These are phyloP conservation scores for Trichaptum fuscoviolaceum DNA, from an alignment of 768 basidiomycete genomes.

Conservation along the genomic window DNA sequence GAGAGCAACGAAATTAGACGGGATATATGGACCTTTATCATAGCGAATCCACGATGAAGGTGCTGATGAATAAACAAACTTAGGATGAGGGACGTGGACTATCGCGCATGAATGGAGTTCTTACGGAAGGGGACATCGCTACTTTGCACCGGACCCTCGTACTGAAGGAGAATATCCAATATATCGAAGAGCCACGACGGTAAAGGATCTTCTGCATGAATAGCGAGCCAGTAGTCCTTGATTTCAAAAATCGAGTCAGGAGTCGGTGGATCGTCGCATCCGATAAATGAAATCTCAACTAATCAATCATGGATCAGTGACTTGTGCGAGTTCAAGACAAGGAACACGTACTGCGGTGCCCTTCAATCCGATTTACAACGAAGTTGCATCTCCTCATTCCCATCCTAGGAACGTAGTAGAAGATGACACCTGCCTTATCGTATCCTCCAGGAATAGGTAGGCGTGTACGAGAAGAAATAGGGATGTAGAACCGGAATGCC, in stretches of 20 bases:
- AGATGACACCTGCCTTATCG: neutral
- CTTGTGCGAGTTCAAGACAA: neutral
- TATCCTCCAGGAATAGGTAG: conserved; percentile 10
- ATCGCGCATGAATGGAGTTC: neutral
- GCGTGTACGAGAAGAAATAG: conserved; percentile 5
- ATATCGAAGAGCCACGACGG: conserved; percentile 24
- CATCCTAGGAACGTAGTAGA: neutral
- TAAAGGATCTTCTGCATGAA: conserved; percentile 13
- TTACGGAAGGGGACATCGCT: conserved; percentile 16
- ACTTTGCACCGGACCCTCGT: conserved; percentile 15
- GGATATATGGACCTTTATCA: neutral
- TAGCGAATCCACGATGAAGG: neutral
- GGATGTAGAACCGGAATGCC: conserved; percentile 8
- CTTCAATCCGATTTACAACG: neutral
- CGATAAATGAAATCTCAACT: neutral
- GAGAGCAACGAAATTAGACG: neutral
- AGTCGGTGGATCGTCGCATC: neutral
- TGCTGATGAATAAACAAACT: neutral
- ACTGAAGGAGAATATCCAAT: conserved; percentile 24
- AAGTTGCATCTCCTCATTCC: conserved; percentile 7
- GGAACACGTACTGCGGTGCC: neutral
- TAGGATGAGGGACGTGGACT: neutral
- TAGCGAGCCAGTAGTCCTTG: neutral
- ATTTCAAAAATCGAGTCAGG: neutral
- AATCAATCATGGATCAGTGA: neutral